Evolutionary conservation across 106 monocot species (phyloP).

Genomic region (Gastrodia elata): DNA sequence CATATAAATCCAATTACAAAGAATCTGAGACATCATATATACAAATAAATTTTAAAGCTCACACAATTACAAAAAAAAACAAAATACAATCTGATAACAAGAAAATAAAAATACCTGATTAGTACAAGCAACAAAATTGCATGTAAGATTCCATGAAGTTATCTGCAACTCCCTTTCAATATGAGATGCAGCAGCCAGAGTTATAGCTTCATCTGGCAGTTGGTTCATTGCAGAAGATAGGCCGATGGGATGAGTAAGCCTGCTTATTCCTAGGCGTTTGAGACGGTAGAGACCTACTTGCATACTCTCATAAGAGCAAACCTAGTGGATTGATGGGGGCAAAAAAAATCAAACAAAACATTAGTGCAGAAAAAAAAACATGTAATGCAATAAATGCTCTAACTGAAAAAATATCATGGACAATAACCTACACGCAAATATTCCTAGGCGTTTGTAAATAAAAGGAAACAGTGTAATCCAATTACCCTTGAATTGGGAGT

Average conservation of each 20-base stretch:
- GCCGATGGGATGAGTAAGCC: conserved; percentile 67
- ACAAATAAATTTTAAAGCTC: not conserved
- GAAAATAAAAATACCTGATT: conserved; percentile 44
- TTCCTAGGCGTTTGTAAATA: too few species aligned
- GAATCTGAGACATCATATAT: not conserved
- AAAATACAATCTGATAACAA: not conserved
- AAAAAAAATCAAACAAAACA: not conserved
- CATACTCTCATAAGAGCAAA: conserved; percentile 94
- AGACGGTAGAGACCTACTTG: conserved; percentile 84
- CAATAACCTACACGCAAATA: too few species aligned
- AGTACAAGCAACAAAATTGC: conserved; percentile 91
- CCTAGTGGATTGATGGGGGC: conserved; percentile 26
- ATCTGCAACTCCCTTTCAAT: conserved; percentile 94
- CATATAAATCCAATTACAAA: not conserved
- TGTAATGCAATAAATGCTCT: not conserved
- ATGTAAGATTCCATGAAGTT: conserved; percentile 88
- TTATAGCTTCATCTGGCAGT: conserved; percentile 88
- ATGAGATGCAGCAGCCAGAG: conserved; percentile 87
- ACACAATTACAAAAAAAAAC: not conserved
- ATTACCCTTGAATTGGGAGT: too few species aligned
- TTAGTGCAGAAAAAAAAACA: not conserved
- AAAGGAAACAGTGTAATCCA: too few species aligned
- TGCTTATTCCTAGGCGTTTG: conserved; percentile 76
- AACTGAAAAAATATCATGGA: not conserved
- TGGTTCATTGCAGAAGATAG: conserved; percentile 89